A percentile compares a stretch with the other conserved stretches of the same genome.
Conservation (phyloP, 2,329 filamentous ascomycete genomes). For the Eurotiales sp. region DNA sequence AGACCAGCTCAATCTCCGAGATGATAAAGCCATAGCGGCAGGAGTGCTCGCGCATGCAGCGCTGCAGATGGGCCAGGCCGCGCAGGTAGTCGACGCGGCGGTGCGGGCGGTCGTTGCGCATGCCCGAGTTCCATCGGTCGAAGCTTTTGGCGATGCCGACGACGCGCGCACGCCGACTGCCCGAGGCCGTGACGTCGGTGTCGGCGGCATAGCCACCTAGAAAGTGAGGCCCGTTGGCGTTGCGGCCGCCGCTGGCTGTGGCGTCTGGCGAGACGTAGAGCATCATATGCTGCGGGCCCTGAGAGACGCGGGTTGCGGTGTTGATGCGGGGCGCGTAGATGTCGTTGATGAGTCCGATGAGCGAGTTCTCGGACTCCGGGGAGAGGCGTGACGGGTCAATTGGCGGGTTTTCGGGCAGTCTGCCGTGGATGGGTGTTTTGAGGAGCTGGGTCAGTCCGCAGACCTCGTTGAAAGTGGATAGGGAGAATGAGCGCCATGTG, state of each 20-base stretch:
- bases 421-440: constrained; percentile 57
- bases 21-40: constrained; percentile 95
- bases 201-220: constrained; percentile 53
- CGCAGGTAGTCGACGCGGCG: constrained; percentile 86
- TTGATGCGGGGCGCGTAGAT: constrained; percentile 87
- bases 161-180: constrained; percentile 58
- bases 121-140: constrained; percentile 91
- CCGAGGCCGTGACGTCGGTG: constrained; percentile 45
- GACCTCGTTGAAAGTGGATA: constrained; percentile 66
- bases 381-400: constrained; percentile 42
- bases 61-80: constrained; percentile 79
- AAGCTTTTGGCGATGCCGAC: constrained; percentile 88
- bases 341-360: constrained; percentile 70
- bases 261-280: constrained; percentile 40
- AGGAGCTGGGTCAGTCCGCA: constrained; percentile 71
- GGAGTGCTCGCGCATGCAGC: constrained; percentile 87
- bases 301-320: constrained; percentile 72
- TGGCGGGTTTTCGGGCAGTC: constrained; percentile 32
- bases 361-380: constrained; percentile 72
- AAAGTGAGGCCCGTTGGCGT: constrained; percentile 48
- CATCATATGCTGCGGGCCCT: constrained; percentile 58
- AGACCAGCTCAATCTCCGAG: constrained; percentile 90
- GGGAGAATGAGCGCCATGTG: constrained; percentile 76
- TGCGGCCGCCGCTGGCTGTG: constrained; percentile 33
- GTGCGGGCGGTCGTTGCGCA: constrained; percentile 80